phyloP scores from a whole-genome alignment of 2,329 filamentous ascomycete species.

The Lasiodiplodia sp. region DNA sequence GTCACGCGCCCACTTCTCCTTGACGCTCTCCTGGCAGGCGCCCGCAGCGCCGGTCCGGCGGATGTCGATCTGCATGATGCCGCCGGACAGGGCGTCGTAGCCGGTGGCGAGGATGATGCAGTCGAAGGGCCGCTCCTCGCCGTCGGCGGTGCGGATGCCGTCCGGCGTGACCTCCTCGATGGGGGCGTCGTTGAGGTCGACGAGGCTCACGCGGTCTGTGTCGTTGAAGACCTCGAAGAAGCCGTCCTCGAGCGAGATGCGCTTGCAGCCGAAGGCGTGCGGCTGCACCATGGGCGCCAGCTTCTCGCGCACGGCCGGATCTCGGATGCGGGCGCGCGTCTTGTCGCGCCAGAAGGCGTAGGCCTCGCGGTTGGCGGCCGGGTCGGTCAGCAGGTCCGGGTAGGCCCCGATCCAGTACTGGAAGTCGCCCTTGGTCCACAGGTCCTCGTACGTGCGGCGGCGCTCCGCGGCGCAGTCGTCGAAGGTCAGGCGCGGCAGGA shows the following conservation, averaged over 20 bases:
- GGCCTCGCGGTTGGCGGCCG: slow-evolving; percentile 38
- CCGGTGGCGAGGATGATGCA: slow-evolving; percentile 58
- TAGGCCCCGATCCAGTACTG: slow-evolving; percentile 42
- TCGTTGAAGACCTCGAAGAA: slow-evolving; percentile 49
- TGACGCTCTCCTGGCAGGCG: slow-evolving; percentile 23
- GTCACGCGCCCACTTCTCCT: slow-evolving; percentile 26
- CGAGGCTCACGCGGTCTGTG: slow-evolving; percentile 55
- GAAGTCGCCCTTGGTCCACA: slow-evolving; percentile 37
- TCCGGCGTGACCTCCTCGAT: slow-evolving; percentile 57
- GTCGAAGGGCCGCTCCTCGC: slow-evolving; percentile 60
- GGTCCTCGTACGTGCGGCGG: slow-evolving; percentile 30
- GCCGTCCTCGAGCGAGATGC: slow-evolving; percentile 35
- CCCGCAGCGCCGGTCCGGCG: slow-evolving; percentile 37
- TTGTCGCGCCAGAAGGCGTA: slow-evolving; percentile 37
- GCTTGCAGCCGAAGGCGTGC: slow-evolving; percentile 32
- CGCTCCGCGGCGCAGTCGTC: slow-evolving; percentile 26
- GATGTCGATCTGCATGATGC: slow-evolving; percentile 47
- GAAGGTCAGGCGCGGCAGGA: slow-evolving; percentile 35
- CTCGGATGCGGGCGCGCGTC: slow-evolving; percentile 37
- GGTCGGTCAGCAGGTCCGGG: slow-evolving; percentile 35
- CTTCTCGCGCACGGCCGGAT: slow-evolving; percentile 35
- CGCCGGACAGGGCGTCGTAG: slow-evolving; percentile 51
- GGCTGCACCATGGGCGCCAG: slow-evolving; percentile 35
- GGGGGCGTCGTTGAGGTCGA: slow-evolving; percentile 46
- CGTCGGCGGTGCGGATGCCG: slow-evolving; percentile 58